Evolutionary conservation across 2,329 filamentous ascomycete genomes (phyloP).

Genomic region (Xylaria sp.): DNA sequence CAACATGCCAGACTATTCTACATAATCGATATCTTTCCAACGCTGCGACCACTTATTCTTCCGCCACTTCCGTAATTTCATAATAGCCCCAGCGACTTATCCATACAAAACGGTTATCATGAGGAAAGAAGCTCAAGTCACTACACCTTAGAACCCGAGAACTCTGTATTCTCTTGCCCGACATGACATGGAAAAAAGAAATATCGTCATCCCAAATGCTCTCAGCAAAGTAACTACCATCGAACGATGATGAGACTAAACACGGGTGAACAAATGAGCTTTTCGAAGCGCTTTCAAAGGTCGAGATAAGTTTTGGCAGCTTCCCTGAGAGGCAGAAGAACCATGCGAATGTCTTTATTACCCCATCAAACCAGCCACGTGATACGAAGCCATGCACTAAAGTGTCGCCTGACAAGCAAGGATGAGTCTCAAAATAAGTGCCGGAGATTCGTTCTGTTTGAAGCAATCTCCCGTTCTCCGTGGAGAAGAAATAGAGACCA

Average conservation of each 20-base stretch:
- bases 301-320: neutral
- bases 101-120: neutral
- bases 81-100: neutral
- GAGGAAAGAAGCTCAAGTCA: neutral
- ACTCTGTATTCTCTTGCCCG: neutral
- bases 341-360: neutral
- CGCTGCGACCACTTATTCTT: neutral
- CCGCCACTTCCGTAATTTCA: neutral
- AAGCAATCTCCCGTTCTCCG: neutral
- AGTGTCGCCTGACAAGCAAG: slow-evolving; percentile 7
- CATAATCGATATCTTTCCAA: neutral
- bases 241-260: neutral
- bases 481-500: neutral
- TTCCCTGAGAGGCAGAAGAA: neutral
- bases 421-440: no score
- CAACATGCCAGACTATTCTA: neutral
- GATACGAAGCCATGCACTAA: neutral
- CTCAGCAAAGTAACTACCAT: neutral
- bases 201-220: neutral
- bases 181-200: neutral
- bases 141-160: neutral
- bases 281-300: neutral
- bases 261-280: fast-evolving
- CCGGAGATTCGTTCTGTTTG: neutral
- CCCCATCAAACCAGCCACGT: fast-evolving